Percentiles rank a stretch among this genome's conserved stretches.
Conservation (phyloP, 257 asterid genomes). For the Penstemon barbatus region DNA sequence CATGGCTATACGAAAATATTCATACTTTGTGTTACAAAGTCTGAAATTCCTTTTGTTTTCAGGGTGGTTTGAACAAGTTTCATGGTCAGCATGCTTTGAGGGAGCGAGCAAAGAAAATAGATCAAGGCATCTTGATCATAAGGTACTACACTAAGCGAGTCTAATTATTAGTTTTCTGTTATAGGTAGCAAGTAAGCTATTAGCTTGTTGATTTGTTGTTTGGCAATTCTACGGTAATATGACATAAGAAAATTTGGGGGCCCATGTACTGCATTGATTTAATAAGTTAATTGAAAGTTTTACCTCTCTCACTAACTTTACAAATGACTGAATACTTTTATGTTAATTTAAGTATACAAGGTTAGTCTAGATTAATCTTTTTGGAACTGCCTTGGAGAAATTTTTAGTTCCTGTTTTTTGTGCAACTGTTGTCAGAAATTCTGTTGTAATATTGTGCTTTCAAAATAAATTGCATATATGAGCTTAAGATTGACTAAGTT, state of each 20-base stretch:
- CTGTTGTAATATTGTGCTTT: background rate
- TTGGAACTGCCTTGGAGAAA: no score
- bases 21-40: slow-evolving; percentile 14
- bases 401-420: no score
- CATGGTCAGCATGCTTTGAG: slow-evolving; percentile 95
- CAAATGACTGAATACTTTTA: background rate
- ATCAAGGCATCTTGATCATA: slow-evolving; percentile 92
- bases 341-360: background rate
- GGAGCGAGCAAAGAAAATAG: slow-evolving; percentile 92
- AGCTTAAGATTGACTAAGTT: background rate
- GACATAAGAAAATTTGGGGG: background rate
- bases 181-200: background rate
- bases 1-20: background rate
- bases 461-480: background rate
- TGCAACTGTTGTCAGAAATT: background rate
- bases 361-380: no score
- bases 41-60: slow-evolving; percentile 28
- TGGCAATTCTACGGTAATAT: background rate
- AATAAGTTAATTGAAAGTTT: background rate
- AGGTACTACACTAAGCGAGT: slow-evolving; percentile 48
- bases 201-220: no score
- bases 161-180: background rate
- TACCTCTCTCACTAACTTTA: background rate
- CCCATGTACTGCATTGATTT: slow-evolving; percentile 4
- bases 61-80: slow-evolving; percentile 95